Evolutionary conservation across 2,329 filamentous ascomycete genomes (phyloP).

Genomic region (Pseudocercospora ulei): DNA sequence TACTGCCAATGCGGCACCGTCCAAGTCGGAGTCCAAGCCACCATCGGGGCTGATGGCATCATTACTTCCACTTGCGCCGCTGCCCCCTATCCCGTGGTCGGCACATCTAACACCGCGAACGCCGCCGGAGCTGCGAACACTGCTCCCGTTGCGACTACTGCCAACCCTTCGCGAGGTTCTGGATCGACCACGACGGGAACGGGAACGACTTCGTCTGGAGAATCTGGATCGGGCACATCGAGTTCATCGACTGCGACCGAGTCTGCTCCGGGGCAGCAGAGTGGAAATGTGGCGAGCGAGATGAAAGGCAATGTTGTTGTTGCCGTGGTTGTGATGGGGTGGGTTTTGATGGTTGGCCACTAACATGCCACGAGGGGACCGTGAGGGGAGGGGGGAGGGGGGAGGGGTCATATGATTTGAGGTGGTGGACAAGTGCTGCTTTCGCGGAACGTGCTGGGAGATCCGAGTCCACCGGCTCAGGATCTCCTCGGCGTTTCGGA

Average conservation of each 20-base stretch:
- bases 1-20: conserved; percentile 8
- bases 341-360: neutral
- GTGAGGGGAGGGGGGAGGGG: too few relatives aligned
- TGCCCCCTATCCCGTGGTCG: conserved; percentile 11
- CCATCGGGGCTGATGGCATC: conserved; percentile 7
- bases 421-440: too few relatives aligned
- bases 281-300: neutral
- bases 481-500: too few relatives aligned
- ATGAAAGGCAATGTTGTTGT: neutral
- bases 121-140: conserved; percentile 4
- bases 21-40: conserved; percentile 10
- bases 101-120: conserved; percentile 11
- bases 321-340: conserved; percentile 3
- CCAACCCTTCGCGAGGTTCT: conserved; percentile 2
- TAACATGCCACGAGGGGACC: too few relatives aligned
- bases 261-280: conserved; percentile 3
- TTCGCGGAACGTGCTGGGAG: too few relatives aligned
- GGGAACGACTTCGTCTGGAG: conserved; percentile 2
- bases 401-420: too few relatives aligned
- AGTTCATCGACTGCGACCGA: conserved; percentile 1
- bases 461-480: too few relatives aligned
- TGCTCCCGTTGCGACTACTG: neutral
- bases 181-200: neutral
- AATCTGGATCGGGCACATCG: conserved; percentile 2
- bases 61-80: conserved; percentile 11